phyloP scores from a whole-genome alignment of 208 protist genomes.

The Wallacemonas sp. region DNA sequence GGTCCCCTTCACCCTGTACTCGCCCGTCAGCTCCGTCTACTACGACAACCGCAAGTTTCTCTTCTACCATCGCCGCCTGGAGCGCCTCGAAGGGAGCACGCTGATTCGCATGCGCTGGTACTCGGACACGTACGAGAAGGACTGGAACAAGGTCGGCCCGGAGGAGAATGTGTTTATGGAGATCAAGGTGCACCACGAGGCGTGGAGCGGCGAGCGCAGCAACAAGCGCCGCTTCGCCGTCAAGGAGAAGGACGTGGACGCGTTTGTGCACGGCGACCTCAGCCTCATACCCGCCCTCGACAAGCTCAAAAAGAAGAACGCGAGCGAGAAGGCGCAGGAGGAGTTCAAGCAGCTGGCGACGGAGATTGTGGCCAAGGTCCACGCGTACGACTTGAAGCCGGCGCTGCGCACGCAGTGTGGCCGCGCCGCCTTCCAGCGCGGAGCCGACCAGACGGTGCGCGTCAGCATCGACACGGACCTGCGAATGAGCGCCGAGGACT shows the following conservation, averaged over 20 bases:
- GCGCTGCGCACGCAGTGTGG: constrained; percentile 83
- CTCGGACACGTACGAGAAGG: constrained; percentile 69
- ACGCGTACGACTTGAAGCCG: constrained; percentile 87
- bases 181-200: constrained; percentile 90
- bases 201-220: constrained; percentile 86
- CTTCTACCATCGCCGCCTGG: constrained; percentile 82
- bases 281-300: constrained; percentile 67
- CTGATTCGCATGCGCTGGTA: constrained; percentile 92
- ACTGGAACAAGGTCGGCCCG: constrained; percentile 69
- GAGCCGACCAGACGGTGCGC: constrained; percentile 81
- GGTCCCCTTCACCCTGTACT: constrained; percentile 72
- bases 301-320: constrained; percentile 77
- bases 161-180: constrained; percentile 88
- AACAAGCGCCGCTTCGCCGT: constrained; percentile 89
- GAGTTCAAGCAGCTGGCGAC: constrained; percentile 84
- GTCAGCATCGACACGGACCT: constrained; percentile 90
- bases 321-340: constrained; percentile 60
- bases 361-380: constrained; percentile 82
- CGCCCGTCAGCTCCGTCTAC: constrained; percentile 87
- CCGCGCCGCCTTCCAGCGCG: constrained; percentile 87
- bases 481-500: constrained; percentile 79
- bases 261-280: constrained; percentile 71
- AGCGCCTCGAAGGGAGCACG: constrained; percentile 82
- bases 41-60: constrained; percentile 89
- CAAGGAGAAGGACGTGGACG: constrained; percentile 82